Percentiles rank a stretch among this genome's conserved stretches.
Conservation (phyloP, 1,139 yeast species). For the Blastobotrys ciferrii region DNA sequence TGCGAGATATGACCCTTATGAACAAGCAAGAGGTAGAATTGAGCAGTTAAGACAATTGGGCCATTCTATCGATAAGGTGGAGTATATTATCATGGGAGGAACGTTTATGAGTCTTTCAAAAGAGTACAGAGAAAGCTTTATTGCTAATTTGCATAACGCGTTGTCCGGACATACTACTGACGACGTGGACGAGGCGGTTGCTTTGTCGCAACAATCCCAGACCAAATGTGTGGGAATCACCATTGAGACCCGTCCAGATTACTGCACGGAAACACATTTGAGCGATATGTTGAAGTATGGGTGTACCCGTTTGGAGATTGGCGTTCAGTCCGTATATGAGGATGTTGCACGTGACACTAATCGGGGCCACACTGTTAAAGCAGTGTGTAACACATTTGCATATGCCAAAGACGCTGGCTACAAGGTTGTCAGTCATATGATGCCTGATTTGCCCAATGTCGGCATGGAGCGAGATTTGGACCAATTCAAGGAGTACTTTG, state of each 20-base stretch:
- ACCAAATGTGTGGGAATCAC: conserved; percentile 99
- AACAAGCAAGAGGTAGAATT: conserved; percentile 96
- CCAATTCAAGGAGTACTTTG: conserved; percentile 94
- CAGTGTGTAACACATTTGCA: conserved; percentile 94
- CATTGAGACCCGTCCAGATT: conserved; percentile 97
- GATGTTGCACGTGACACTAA: conserved; percentile 98
- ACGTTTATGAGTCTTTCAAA: conserved; percentile 94
- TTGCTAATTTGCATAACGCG: conserved; percentile 89
- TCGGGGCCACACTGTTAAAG: conserved; percentile 95
- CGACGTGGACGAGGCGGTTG: conserved; percentile 85
- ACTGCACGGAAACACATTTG: conserved; percentile 93
- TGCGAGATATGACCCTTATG: conserved; percentile 97
- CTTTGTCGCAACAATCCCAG: conserved; percentile 86
- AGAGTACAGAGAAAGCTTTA: conserved; percentile 85
- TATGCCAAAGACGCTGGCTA: conserved; percentile 97
- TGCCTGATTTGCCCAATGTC: conserved; percentile 98
- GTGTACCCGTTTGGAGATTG: conserved; percentile 93
- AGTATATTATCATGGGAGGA: conserved; percentile 98
- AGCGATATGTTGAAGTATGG: conserved; percentile 96
- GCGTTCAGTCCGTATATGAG: conserved; percentile 95
- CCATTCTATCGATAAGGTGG: conserved; percentile 95
- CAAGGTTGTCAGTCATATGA: conserved; percentile 97
- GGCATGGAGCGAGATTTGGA: conserved; percentile 98
- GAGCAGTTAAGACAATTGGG: conserved; percentile 95
- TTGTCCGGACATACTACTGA: conserved; percentile 89